A percentile compares a stretch with the other conserved stretches of the same genome.
Conservation (phyloP, 2,329 filamentous ascomycete species). For the Byssoonygena ceratinophila region DNA sequence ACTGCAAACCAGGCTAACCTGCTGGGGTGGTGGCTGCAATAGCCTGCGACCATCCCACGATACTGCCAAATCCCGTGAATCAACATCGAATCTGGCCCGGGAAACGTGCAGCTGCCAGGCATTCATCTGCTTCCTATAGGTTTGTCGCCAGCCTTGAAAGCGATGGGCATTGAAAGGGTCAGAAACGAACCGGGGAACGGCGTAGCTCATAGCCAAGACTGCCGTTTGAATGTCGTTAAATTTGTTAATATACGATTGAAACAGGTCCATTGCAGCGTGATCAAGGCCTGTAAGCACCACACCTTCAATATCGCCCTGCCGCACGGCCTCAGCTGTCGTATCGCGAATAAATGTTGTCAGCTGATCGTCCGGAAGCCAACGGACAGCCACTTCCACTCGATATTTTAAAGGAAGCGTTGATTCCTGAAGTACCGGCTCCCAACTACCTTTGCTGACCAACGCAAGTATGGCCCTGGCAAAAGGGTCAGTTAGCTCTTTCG, state of each 20-base stretch:
- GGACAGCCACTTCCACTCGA: constrained; percentile 51
- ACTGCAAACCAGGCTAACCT: constrained; percentile 49
- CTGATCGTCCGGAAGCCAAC: constrained; percentile 39
- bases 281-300: constrained; percentile 52
- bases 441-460: constrained; percentile 50
- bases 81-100: constrained; percentile 50
- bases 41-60: constrained; percentile 42
- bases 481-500: constrained; percentile 51
- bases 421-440: constrained; percentile 49
- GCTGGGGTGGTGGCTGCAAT: constrained; percentile 41
- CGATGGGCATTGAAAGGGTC: constrained; percentile 42
- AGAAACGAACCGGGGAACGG: constrained; percentile 49
- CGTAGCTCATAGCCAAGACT: constrained; percentile 49
- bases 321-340: constrained; percentile 42
- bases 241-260: constrained; percentile 50
- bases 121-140: constrained; percentile 51
- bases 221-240: constrained; percentile 54
- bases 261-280: constrained; percentile 48
- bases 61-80: constrained; percentile 44
- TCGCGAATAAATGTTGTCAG: constrained; percentile 46
- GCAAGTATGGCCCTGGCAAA: constrained; percentile 52
- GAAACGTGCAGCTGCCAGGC: constrained; percentile 51
- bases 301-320: constrained; percentile 50
- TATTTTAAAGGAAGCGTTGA: constrained; percentile 49
- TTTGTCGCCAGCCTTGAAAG: constrained; percentile 51